phyloP scores from a whole-genome alignment of 2,329 filamentous ascomycete species.

The Sclerotinia trifoliorum region DNA sequence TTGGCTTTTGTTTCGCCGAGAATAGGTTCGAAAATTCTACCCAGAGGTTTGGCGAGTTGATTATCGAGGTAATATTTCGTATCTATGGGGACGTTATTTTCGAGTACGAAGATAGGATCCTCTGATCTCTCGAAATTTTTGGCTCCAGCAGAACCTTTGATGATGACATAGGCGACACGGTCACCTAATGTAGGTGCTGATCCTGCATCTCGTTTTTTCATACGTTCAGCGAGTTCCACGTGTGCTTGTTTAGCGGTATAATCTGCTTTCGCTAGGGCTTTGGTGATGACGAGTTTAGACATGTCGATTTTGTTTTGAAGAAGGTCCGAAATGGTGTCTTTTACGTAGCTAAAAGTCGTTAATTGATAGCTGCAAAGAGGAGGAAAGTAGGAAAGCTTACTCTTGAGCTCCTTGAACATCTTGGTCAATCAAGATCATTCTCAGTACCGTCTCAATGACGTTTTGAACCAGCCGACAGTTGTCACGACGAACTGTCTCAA shows the following conservation, averaged over 20 bases:
- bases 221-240: conserved; percentile 89
- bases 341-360: conserved; percentile 59
- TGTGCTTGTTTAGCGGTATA: conserved; percentile 94
- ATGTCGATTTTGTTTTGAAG: conserved; percentile 98
- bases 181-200: conserved; percentile 19
- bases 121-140: conserved; percentile 98
- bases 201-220: conserved; percentile 51
- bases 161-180: conserved; percentile 72
- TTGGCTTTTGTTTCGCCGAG: conserved; percentile 88
- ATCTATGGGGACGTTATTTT: conserved; percentile 97
- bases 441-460: conserved; percentile 92
- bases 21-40: conserved; percentile 96
- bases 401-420: conserved; percentile 89
- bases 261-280: conserved; percentile 85
- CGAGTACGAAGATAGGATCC: conserved; percentile 93
- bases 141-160: conserved; percentile 82
- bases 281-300: conserved; percentile 98
- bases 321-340: conserved; percentile 90
- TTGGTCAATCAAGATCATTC: conserved; percentile 92
- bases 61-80: conserved; percentile 99
- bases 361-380: neutral
- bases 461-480: conserved; percentile 95
- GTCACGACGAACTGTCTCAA: conserved; percentile 95
- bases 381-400: conserved; percentile 54
- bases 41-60: conserved; percentile 90